Conservation (phyloP, 2,329 filamentous ascomycete genomes). For the Colletotrichum liaoningense region DNA sequence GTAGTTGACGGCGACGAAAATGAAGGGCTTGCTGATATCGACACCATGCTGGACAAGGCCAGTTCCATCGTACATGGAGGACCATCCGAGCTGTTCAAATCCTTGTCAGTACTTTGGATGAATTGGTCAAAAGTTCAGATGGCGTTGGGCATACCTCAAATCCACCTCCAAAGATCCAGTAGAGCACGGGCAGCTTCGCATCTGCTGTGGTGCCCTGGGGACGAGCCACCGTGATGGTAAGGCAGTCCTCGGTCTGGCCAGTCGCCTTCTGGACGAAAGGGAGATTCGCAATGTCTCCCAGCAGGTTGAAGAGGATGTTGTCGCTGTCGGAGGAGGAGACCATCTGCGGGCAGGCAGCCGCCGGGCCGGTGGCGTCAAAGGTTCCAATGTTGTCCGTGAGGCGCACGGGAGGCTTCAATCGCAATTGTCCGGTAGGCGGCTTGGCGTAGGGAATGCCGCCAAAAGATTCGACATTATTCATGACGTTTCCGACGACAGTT, state of each 20-base stretch:
- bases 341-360: conserved; percentile 70
- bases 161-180: conserved; percentile 69
- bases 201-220: conserved; percentile 54
- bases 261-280: conserved; percentile 56
- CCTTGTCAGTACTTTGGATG: neutral
- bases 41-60: conserved; percentile 48
- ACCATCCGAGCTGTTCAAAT: conserved; percentile 41
- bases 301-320: conserved; percentile 46
- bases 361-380: conserved; percentile 59
- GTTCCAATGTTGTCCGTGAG: conserved; percentile 61
- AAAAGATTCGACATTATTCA: conserved; percentile 64
- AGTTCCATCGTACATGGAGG: conserved; percentile 50
- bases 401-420: conserved; percentile 69
- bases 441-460: conserved; percentile 73
- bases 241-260: conserved; percentile 62
- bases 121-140: neutral
- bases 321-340: conserved; percentile 40
- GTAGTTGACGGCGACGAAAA: conserved; percentile 75
- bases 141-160: conserved; percentile 44
- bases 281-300: conserved; percentile 53
- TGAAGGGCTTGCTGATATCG: conserved; percentile 63
- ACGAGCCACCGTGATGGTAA: conserved; percentile 59
- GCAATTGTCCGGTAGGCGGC: conserved; percentile 66
- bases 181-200: conserved; percentile 64
- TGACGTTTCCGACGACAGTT: conserved; percentile 39